Evolutionary conservation across 108 stramenopile genomes (phyloP).

Genomic region (Mayamaea pseudoterrestris): DNA sequence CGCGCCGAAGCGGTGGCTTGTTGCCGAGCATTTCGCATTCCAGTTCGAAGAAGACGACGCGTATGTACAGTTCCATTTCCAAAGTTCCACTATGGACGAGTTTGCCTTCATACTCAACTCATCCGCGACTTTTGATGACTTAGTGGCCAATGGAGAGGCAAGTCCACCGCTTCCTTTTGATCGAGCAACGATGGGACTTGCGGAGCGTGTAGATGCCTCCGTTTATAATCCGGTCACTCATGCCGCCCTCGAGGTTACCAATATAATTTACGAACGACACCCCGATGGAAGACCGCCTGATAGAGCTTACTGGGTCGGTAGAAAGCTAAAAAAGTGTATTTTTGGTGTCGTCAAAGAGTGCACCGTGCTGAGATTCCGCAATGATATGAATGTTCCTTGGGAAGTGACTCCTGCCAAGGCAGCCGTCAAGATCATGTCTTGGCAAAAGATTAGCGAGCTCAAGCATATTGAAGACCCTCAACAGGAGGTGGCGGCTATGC

Average conservation of each 20-base stretch:
- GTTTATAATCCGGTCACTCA: constrained; percentile 49
- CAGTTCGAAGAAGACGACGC: background rate
- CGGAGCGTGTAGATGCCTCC: constrained; percentile 45
- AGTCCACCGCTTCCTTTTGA: constrained; percentile 29
- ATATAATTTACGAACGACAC: constrained; percentile 54
- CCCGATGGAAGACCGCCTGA: constrained; percentile 39
- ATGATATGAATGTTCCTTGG: constrained; percentile 44
- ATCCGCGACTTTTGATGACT: constrained; percentile 30
- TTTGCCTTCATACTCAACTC: constrained; percentile 38
- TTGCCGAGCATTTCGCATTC: too few relatives aligned
- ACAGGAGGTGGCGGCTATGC: constrained; percentile 86
- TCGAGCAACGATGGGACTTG: constrained; percentile 24
- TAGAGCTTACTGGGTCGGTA: constrained; percentile 63
- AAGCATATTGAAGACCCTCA: constrained; percentile 70
- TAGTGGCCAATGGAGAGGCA: constrained; percentile 33
- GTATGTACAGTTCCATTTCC: background rate
- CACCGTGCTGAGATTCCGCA: constrained; percentile 43
- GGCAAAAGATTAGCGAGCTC: constrained; percentile 37
- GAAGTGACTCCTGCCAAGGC: constrained; percentile 56
- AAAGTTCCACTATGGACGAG: constrained; percentile 15
- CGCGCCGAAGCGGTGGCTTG: too few relatives aligned
- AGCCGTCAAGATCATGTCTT: constrained; percentile 68
- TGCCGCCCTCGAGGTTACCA: constrained; percentile 38
- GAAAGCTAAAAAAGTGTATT: constrained; percentile 67
- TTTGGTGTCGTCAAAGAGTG: constrained; percentile 71